These are phyloP conservation scores for Calonectria pauciramosa DNA, from an alignment of 2,329 filamentous ascomycete species.

Conservation along the genomic window DNA sequence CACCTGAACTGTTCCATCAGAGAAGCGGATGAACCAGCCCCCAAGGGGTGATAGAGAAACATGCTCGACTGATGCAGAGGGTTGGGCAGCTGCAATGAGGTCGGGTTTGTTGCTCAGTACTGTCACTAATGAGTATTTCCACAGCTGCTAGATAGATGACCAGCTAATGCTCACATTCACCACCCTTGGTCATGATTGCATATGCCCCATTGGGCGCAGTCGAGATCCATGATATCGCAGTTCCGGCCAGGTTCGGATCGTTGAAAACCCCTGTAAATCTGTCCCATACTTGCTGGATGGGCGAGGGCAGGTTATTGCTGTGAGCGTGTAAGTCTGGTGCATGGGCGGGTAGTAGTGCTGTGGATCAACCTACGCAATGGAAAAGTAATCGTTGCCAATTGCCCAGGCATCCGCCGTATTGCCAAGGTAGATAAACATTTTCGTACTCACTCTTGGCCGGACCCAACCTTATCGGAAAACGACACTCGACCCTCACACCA, in stretches of 20 bases:
- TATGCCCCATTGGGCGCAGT: conserved; percentile 27
- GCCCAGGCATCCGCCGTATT: conserved; percentile 25
- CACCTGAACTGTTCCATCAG: conserved; percentile 29
- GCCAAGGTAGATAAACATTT: conserved; percentile 30
- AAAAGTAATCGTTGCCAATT: conserved; percentile 30
- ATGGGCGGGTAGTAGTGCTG: background rate
- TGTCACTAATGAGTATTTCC: background rate
- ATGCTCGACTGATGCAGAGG: conserved; percentile 20
- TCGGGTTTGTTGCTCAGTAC: conserved; percentile 29
- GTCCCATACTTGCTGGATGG: conserved; percentile 30
- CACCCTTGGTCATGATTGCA: conserved; percentile 30
- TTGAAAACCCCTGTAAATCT: conserved; percentile 16
- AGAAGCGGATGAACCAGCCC: conserved; percentile 28
- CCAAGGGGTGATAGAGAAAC: conserved; percentile 23
- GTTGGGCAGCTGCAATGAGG: conserved; percentile 16
- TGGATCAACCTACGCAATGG: conserved; percentile 13
- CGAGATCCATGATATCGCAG: conserved; percentile 32
- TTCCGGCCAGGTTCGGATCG: conserved; percentile 7
- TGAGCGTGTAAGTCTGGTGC: background rate
- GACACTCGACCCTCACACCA: background rate
- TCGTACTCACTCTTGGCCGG: background rate
- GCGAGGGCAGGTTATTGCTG: conserved; percentile 24
- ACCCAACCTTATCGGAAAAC: background rate
- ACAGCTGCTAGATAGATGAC: background rate
- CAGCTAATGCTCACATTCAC: conserved; percentile 22